A percentile compares a stretch with the other conserved stretches of the same genome.
phyloP scores from a whole-genome alignment of 345 rosid genomes.

The Erysimum cheiranthoides region DNA sequence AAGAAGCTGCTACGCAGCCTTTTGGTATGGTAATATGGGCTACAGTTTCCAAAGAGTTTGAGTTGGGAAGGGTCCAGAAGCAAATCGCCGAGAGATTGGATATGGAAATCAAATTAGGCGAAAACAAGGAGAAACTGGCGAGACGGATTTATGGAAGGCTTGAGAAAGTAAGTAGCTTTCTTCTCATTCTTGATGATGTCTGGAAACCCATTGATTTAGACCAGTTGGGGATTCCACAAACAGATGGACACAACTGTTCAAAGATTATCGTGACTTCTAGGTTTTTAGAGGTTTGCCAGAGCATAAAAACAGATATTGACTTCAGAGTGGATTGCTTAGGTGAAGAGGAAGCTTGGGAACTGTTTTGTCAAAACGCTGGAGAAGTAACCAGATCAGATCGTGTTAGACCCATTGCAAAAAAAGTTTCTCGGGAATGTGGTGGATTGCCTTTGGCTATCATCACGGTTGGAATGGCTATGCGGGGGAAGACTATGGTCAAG shows the following conservation, averaged over 20 bases:
- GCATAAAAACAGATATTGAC: constrained; percentile 39
- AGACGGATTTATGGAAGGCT: constrained; percentile 28
- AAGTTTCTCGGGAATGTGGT: constrained; percentile 47
- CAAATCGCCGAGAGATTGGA: constrained; percentile 43
- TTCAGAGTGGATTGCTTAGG: constrained; percentile 42
- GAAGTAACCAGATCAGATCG: constrained; percentile 36
- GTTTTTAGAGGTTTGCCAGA: constrained; percentile 42
- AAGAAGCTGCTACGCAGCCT: constrained; percentile 24
- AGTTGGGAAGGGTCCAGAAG: constrained; percentile 40
- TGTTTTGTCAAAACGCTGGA: constrained; percentile 47
- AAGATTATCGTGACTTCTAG: constrained; percentile 47
- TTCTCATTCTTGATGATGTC: constrained; percentile 48
- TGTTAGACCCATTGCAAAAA: constrained; percentile 42
- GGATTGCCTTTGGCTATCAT: constrained; percentile 60
- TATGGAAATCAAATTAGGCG: constrained; percentile 19
- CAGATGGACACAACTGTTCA: constrained; percentile 25
- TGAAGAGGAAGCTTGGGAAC: constrained; percentile 39
- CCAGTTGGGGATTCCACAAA: constrained; percentile 43
- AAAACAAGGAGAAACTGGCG: constrained; percentile 29
- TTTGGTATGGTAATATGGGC: constrained; percentile 47
- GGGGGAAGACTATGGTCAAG: constrained; percentile 37
- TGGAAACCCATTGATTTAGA: constrained; percentile 47
- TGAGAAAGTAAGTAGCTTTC: constrained; percentile 33
- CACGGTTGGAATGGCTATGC: constrained; percentile 52
- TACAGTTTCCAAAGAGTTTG: constrained; percentile 43